A percentile compares a stretch with the other conserved stretches of the same genome.
These are phyloP conservation scores for Coprinopsis sp. DNA, from an alignment of 768 basidiomycete species.

Conservation along the genomic window DNA sequence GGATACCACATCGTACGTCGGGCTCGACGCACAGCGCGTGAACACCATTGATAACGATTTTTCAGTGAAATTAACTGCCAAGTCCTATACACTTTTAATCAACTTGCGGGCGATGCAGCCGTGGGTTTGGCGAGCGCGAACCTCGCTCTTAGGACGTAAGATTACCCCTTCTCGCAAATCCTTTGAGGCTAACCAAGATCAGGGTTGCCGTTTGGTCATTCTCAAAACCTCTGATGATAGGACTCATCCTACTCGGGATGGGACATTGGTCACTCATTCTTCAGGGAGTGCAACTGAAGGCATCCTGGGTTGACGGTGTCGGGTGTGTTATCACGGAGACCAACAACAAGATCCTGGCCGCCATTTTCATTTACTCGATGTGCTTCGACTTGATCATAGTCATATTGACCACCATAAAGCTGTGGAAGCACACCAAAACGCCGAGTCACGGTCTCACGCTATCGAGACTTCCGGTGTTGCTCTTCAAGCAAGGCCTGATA, in stretches of 20 bases:
- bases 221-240: constrained; percentile 44
- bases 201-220: constrained; percentile 66
- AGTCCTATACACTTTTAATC: constrained; percentile 59
- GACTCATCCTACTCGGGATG: constrained; percentile 51
- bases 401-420: constrained; percentile 55
- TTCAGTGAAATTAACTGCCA: constrained; percentile 57
- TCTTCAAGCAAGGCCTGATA: constrained; percentile 68
- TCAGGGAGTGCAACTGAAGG: constrained; percentile 61
- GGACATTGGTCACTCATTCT: constrained; percentile 71
- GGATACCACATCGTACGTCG: constrained; percentile 39
- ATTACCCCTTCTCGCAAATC: no score
- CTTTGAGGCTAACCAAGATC: no score
- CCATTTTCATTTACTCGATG: constrained; percentile 77
- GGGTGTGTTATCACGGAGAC: constrained; percentile 56
- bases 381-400: constrained; percentile 64
- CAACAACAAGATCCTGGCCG: constrained; percentile 59
- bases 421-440: constrained; percentile 30
- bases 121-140: constrained; percentile 59
- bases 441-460: constrained; percentile 14
- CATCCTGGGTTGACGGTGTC: constrained; percentile 42
- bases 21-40: background rate
- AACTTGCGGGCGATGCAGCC: constrained; percentile 43
- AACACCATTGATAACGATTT: background rate
- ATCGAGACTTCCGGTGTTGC: constrained; percentile 49
- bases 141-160: constrained; percentile 54